Percentiles rank a stretch among this genome's conserved stretches.
phyloP scores from a whole-genome alignment of 495 filamentous ascomycete genomes.

The Aspergillus baeticus region DNA sequence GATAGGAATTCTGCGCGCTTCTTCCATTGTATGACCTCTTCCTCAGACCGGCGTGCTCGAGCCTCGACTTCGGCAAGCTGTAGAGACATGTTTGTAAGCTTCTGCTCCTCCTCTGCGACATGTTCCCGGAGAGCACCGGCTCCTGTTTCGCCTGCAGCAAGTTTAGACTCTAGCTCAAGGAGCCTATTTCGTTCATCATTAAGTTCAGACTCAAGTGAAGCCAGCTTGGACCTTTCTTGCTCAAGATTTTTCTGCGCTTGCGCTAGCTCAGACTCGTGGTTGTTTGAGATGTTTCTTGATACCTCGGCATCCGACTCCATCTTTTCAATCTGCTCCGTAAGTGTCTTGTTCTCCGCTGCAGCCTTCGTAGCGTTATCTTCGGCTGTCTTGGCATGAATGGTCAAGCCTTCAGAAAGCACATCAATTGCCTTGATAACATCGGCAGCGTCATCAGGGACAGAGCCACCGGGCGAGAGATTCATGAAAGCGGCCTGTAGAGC shows the following conservation, averaged over 20 bases:
- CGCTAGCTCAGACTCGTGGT: conserved; percentile 36
- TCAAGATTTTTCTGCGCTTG: conserved; percentile 42
- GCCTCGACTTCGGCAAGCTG: conserved; percentile 66
- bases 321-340: conserved; percentile 50
- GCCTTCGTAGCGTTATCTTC: conserved; percentile 39
- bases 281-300: conserved; percentile 46
- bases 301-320: conserved; percentile 38
- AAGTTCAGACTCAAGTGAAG: conserved; percentile 61
- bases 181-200: conserved; percentile 65
- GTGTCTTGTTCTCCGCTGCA: conserved; percentile 40
- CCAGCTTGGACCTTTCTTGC: conserved; percentile 57
- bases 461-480: conserved; percentile 56
- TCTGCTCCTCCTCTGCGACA: conserved; percentile 67
- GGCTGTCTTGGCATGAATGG: conserved; percentile 42
- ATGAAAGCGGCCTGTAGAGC: conserved; percentile 62
- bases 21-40: conserved; percentile 61
- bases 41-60: conserved; percentile 63
- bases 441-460: conserved; percentile 54
- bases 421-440: conserved; percentile 64
- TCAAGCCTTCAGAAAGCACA: conserved; percentile 55
- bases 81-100: conserved; percentile 57
- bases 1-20: conserved; percentile 54
- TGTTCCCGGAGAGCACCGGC: conserved; percentile 72
- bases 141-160: conserved; percentile 76
- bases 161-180: conserved; percentile 60